Evolutionary conservation across 2,329 filamentous ascomycete genomes (phyloP), one percentile per base, ranked within the genome.

Genomic region (Calonectria hawksworthii): DNA sequence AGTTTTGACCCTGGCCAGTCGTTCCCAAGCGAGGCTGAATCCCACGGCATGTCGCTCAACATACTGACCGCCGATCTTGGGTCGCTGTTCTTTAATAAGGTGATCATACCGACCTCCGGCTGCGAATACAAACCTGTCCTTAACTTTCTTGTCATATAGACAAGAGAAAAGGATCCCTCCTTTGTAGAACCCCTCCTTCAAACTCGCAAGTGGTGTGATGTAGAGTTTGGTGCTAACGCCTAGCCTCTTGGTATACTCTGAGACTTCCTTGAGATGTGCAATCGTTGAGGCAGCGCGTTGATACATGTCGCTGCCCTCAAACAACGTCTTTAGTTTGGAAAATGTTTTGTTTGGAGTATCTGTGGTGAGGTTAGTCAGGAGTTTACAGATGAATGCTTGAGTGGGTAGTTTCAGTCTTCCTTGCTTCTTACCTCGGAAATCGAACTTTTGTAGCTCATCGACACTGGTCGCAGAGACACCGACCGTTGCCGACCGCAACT

Each of bases 51-150:
- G 95, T 26, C 92, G 92, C 80, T 93, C 92, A 70, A 91, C 89
- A 54, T 90, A 88, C 72, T 90, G 90, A 30, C 89, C 90, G 51
- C 92, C 89, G 52, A 92, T 90, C 76, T 92, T 93, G 7, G 94
- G 94, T 11, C 93, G 91, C 81, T 98, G 94, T 75, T 98, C 94
- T 82, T 93, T 93, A 77, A 99, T 96, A 26, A 99, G 87, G 63
- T 92, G 92, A 83, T 99, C 98, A 83, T 99, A 99, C 64, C 97
- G 92, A 3, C 97, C 97, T 66, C 98, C 97, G 38, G 96, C 97
- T 8, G 96, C 97, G 81, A 99, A 95, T 0, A 99, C 95, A 47
- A 70, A 70, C n/a, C 41, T 61, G 79, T 97, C 94, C 79, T 91
- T 93, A 75, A 93, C 91, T 83, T 95, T 98, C 75, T 91, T 93